A percentile compares a stretch with the other conserved stretches of the same genome.
Evolutionary conservation across 805 yeast species (phyloP).

Genomic region (Maudiozyma pseudohumilis): DNA sequence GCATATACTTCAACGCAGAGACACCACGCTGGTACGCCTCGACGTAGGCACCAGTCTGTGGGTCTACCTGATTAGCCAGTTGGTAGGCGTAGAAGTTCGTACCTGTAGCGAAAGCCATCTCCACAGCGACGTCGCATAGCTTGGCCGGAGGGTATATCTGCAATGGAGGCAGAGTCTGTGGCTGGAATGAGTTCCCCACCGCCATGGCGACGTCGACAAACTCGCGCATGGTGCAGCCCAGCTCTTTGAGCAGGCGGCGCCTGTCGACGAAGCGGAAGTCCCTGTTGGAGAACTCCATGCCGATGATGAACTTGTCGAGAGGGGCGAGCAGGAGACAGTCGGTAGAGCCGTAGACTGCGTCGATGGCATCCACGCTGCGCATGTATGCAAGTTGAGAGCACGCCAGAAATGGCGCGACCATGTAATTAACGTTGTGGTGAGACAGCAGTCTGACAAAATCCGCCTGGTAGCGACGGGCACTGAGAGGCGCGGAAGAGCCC

Average conservation of each 20-base stretch:
- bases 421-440: conserved; percentile 46
- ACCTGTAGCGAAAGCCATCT: conserved; percentile 34
- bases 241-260: conserved; percentile 45
- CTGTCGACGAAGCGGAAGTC: conserved; percentile 63
- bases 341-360: conserved; percentile 76
- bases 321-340: conserved; percentile 56
- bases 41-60: conserved; percentile 31
- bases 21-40: conserved; percentile 57
- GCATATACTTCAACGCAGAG: conserved; percentile 59
- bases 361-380: conserved; percentile 44
- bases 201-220: conserved; percentile 67
- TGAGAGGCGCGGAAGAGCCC: conserved; percentile 40
- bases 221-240: conserved; percentile 52
- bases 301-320: conserved; percentile 61
- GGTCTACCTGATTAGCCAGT: conserved; percentile 30
- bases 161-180: conserved; percentile 44
- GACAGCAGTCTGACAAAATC: conserved; percentile 51
- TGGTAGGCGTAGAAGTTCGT: conserved; percentile 39
- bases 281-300: conserved; percentile 55
- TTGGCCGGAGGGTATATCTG: conserved; percentile 27
- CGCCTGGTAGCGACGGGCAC: conserved; percentile 39
- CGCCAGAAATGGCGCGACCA: conserved; percentile 76
- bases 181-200: conserved; percentile 71
- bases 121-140: conserved; percentile 31
- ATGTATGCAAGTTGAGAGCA: conserved; percentile 73